A percentile compares a stretch with the other conserved stretches of the same genome.
Conservation (phyloP, 2,329 filamentous ascomycete species). For the Neopestalotiopsis sp. region DNA sequence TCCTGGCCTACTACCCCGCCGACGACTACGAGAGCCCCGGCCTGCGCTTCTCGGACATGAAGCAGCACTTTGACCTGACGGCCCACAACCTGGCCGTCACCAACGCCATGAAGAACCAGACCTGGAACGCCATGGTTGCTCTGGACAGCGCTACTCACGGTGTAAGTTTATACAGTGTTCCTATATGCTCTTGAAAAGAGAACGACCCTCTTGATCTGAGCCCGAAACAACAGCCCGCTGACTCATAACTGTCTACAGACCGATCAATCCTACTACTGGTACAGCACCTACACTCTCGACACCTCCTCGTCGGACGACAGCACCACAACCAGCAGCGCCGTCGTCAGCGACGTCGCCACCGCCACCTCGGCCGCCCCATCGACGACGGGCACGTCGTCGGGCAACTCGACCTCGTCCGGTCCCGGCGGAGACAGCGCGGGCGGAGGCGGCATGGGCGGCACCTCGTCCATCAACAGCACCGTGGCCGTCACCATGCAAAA, state of each 20-base stretch:
- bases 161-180: not conserved
- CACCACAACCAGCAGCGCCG: slow-evolving; percentile 19
- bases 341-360: slow-evolving; percentile 22
- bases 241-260: slow-evolving; percentile 22
- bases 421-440: slow-evolving; percentile 13
- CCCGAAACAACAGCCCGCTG: not conserved
- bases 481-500: slow-evolving; percentile 37
- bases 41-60: slow-evolving; percentile 41
- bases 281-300: slow-evolving; percentile 31
- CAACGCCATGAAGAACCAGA: slow-evolving; percentile 40
- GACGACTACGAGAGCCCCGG: slow-evolving; percentile 40
- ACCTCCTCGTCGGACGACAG: slow-evolving; percentile 21
- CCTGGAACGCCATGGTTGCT: slow-evolving; percentile 41
- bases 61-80: slow-evolving; percentile 40
- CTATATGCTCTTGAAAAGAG: no score
- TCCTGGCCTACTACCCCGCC: slow-evolving; percentile 38
- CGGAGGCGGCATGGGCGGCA: slow-evolving; percentile 27
- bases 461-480: slow-evolving; percentile 30
- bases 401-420: slow-evolving; percentile 10
- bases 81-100: slow-evolving; percentile 41
- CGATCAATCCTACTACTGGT: slow-evolving; percentile 43
- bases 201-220: not conserved
- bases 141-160: slow-evolving; percentile 39
- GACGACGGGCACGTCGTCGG: slow-evolving; percentile 2
- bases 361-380: not conserved